phyloP scores from a whole-genome alignment of 2,329 filamentous ascomycete genomes.

The Ascochyta rabiei region DNA sequence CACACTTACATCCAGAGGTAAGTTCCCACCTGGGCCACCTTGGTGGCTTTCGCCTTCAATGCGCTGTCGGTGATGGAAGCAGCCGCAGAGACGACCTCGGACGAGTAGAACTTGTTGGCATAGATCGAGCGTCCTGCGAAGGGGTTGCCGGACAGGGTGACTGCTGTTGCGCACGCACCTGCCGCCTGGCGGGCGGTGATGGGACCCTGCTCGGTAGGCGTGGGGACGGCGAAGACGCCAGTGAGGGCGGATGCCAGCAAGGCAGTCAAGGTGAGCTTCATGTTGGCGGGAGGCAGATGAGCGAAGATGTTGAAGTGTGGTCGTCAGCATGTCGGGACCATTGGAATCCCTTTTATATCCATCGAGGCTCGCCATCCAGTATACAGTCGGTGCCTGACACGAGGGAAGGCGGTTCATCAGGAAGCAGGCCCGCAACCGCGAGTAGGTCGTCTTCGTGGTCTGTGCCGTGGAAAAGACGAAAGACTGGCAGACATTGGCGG shows the following conservation, averaged over 20 bases:
- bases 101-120: constrained; percentile 60
- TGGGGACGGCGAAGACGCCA: constrained; percentile 43
- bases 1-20: constrained; percentile 60
- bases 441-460: constrained; percentile 33
- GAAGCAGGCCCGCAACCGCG: constrained; percentile 47
- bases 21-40: constrained; percentile 58
- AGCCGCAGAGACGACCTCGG: constrained; percentile 61
- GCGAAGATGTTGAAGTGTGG: constrained; percentile 27
- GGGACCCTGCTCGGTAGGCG: constrained; percentile 40
- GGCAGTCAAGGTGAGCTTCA: constrained; percentile 45
- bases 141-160: constrained; percentile 58
- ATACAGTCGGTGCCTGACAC: constrained; percentile 1
- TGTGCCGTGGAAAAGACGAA: constrained; percentile 40
- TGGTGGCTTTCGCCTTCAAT: constrained; percentile 57
- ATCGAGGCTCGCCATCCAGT: constrained; percentile 5
- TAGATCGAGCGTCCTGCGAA: constrained; percentile 59
- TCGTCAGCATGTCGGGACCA: constrained; percentile 22
- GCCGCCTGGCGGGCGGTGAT: constrained; percentile 40
- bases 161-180: constrained; percentile 42
- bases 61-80: constrained; percentile 62
- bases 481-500: constrained; percentile 40
- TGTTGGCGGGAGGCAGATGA: constrained; percentile 33
- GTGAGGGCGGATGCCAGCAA: constrained; percentile 44
- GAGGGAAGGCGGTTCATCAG: constrained; percentile 30
- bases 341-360: constrained; percentile 40